phyloP scores from a whole-genome alignment of 495 filamentous ascomycete species.

The Sabuloglossum arenarium region DNA sequence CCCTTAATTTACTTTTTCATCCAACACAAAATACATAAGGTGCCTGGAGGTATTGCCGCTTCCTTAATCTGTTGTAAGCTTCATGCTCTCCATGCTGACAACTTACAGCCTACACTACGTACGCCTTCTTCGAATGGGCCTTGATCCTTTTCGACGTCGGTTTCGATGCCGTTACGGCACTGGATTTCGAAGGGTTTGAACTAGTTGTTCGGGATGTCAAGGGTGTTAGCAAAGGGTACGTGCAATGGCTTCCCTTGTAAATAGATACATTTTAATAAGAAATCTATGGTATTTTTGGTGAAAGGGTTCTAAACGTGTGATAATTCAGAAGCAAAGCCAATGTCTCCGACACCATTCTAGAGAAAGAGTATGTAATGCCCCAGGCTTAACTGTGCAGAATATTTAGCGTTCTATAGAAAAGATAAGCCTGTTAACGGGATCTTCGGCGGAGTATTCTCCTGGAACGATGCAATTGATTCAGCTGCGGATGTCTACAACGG shows the following conservation, averaged over 20 bases:
- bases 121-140: slow-evolving; percentile 96
- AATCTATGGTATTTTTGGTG: neutral
- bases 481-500: slow-evolving; percentile 84
- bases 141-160: slow-evolving; percentile 87
- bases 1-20: slow-evolving; percentile 95
- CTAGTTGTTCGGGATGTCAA: slow-evolving; percentile 74
- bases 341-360: slow-evolving; percentile 52
- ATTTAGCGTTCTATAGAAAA: slow-evolving; percentile 33
- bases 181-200: slow-evolving; percentile 85
- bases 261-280: slow-evolving; percentile 7
- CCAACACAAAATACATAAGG: slow-evolving; percentile 92
- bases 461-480: slow-evolving; percentile 56
- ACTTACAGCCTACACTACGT: slow-evolving; percentile 76
- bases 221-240: slow-evolving; percentile 95
- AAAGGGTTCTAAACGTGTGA: slow-evolving; percentile 10
- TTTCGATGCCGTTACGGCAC: slow-evolving; percentile 90
- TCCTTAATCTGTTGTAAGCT: slow-evolving; percentile 6
- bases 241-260: slow-evolving; percentile 89
- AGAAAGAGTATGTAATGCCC: slow-evolving; percentile 55
- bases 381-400: slow-evolving; percentile 2
- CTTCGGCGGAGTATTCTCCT: slow-evolving; percentile 52
- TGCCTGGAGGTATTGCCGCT: slow-evolving; percentile 67
- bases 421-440: slow-evolving; percentile 49
- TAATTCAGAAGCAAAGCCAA: slow-evolving; percentile 33
- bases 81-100: slow-evolving; percentile 5